Evolutionary conservation across 345 rosid species (phyloP).

Genomic region (Arabis alpina): DNA sequence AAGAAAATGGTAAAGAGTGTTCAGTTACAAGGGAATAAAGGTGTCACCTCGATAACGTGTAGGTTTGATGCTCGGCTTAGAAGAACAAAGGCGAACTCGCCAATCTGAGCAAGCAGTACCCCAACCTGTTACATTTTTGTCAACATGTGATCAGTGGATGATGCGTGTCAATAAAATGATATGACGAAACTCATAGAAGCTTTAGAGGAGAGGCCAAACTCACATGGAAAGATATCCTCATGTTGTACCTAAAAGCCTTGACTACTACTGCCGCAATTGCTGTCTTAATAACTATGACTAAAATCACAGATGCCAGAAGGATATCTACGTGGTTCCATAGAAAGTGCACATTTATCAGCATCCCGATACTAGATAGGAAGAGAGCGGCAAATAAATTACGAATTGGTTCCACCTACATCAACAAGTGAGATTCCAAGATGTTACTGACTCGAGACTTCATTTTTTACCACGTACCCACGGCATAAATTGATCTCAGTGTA

Average conservation of each 20-base stretch:
- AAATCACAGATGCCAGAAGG: constrained; percentile 91
- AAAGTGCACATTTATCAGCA: constrained; percentile 96
- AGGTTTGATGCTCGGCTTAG: constrained; percentile 94
- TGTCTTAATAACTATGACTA: constrained; percentile 90
- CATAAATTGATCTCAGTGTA: neutral
- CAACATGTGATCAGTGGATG: neutral
- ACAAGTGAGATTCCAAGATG: constrained; percentile 18
- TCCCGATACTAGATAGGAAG: constrained; percentile 95
- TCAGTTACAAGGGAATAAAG: constrained; percentile 14
- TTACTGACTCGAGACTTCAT: constrained; percentile 8
- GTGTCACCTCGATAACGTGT: constrained; percentile 80
- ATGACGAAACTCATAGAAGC: constrained; percentile 10
- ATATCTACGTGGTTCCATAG: constrained; percentile 99
- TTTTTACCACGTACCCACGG: neutral
- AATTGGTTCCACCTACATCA: constrained; percentile 90
- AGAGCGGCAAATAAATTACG: constrained; percentile 97
- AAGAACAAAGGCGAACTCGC: constrained; percentile 98
- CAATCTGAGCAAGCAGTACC: constrained; percentile 93
- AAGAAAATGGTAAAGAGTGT: neutral
- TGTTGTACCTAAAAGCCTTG: constrained; percentile 82
- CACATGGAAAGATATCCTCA: constrained; percentile 86
- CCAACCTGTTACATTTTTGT: constrained; percentile 62
- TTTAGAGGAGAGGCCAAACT: constrained; percentile 44
- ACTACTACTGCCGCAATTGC: constrained; percentile 67
- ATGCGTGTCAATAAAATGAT: neutral